Conservation (phyloP, 2,329 filamentous ascomycete genomes). For the Penicillium sp. region DNA sequence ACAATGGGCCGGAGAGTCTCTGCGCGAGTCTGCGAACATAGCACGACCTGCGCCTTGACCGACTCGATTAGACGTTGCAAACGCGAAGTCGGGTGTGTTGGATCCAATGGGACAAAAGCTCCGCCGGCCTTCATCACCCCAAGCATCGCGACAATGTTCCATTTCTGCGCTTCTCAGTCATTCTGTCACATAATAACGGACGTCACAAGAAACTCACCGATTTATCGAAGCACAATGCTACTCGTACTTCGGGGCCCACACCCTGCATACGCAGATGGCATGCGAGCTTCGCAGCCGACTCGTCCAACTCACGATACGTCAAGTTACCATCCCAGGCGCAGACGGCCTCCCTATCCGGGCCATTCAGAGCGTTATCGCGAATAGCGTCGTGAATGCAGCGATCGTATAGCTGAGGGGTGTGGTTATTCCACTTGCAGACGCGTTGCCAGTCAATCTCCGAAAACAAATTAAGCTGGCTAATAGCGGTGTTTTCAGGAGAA, state of each 20-base stretch:
- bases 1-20: conserved; percentile 22
- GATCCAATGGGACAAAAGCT: conserved; percentile 43
- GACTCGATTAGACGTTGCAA: conserved; percentile 34
- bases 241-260: conserved; percentile 38
- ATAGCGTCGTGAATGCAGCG: conserved; percentile 41
- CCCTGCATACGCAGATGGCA: conserved; percentile 39
- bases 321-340: conserved; percentile 43
- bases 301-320: conserved; percentile 38
- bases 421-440: conserved; percentile 54
- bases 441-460: conserved; percentile 57
- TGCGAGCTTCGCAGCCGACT: conserved; percentile 38
- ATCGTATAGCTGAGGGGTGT: conserved; percentile 40
- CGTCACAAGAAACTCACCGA: conserved; percentile 30
- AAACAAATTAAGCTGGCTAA: conserved; percentile 54
- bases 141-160: conserved; percentile 43
- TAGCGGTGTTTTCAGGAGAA: conserved; percentile 39
- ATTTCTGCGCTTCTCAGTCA: conserved; percentile 33
- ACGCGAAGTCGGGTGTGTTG: conserved; percentile 38
- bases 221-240: conserved; percentile 45
- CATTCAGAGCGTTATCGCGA: conserved; percentile 37
- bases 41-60: conserved; percentile 32
- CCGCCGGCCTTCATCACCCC: conserved; percentile 45
- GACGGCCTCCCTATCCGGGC: conserved; percentile 33
- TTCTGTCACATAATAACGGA: neutral
- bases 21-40: conserved; percentile 33